phyloP scores from a whole-genome alignment of 805 yeast species.

The Candida sonorensis region DNA sequence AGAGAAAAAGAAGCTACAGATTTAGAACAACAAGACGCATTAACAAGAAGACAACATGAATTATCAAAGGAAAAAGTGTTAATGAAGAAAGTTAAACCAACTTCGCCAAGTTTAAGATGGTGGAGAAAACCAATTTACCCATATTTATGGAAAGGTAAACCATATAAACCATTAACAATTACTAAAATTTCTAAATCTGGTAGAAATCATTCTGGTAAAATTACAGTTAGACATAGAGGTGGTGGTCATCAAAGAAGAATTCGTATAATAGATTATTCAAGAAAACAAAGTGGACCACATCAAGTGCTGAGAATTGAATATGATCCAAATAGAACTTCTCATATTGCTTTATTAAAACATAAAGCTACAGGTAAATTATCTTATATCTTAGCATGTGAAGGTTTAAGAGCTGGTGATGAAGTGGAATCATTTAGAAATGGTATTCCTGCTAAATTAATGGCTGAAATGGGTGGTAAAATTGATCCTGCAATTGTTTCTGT shows the following conservation, averaged over 20 bases:
- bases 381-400: conserved; percentile 87
- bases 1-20: conserved; percentile 52
- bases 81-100: conserved; percentile 71
- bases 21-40: conserved; percentile 72
- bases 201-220: conserved; percentile 80
- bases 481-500: conserved; percentile 90
- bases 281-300: conserved; percentile 65
- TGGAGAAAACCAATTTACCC: conserved; percentile 82
- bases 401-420: conserved; percentile 84
- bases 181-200: conserved; percentile 75
- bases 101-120: conserved; percentile 86
- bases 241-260: conserved; percentile 93
- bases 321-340: conserved; percentile 92
- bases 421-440: conserved; percentile 90
- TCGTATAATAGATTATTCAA: conserved; percentile 70
- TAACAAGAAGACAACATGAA: conserved; percentile 65
- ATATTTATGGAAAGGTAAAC: conserved; percentile 80
- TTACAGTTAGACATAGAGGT: conserved; percentile 92
- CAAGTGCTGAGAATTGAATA: conserved; percentile 84
- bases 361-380: conserved; percentile 53
- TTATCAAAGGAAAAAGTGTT: conserved; percentile 63
- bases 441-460: conserved; percentile 64
- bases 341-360: conserved; percentile 79
- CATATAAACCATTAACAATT: conserved; percentile 67
- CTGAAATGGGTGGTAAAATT: conserved; percentile 83